A percentile compares a stretch with the other conserved stretches of the same genome.
These are phyloP conservation scores for Fusarium sp. DNA, from an alignment of 2,329 filamentous ascomycete species.

Conservation along the genomic window DNA sequence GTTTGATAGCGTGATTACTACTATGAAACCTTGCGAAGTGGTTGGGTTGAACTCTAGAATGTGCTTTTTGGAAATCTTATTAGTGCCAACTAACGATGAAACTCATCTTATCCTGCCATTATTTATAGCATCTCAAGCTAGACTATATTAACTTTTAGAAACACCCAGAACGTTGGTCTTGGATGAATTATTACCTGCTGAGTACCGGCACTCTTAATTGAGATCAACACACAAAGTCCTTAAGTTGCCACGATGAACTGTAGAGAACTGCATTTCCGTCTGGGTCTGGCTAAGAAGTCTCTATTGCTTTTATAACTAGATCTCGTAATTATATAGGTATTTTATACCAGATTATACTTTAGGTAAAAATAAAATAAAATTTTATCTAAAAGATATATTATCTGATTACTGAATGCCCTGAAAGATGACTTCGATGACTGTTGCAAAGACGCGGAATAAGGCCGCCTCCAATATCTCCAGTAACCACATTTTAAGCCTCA, in stretches of 20 bases:
- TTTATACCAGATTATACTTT: background rate
- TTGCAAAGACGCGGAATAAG: background rate
- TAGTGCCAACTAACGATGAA: background rate
- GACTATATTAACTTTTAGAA: background rate
- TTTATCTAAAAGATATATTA: background rate
- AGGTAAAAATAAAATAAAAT: too few relatives aligned
- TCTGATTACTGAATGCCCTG: background rate
- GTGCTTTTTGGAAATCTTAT: too few relatives aligned
- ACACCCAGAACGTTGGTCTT: background rate
- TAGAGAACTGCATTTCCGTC: background rate
- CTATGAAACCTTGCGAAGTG: background rate
- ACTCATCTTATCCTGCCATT: background rate
- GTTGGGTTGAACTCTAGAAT: background rate
- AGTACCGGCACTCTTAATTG: background rate
- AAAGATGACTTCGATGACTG: background rate
- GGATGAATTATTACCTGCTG: background rate
- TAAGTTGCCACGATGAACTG: background rate
- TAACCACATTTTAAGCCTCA: too few relatives aligned
- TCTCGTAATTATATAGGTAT: background rate
- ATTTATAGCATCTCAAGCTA: background rate
- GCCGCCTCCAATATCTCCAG: background rate
- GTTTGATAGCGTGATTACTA: background rate
- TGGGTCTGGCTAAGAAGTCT: background rate
- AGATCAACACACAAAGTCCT: background rate
- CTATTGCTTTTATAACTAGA: background rate